A percentile compares a stretch with the other conserved stretches of the same genome.
phyloP scores from a whole-genome alignment of 2,329 filamentous ascomycete species.

The Alternaria postmessia region DNA sequence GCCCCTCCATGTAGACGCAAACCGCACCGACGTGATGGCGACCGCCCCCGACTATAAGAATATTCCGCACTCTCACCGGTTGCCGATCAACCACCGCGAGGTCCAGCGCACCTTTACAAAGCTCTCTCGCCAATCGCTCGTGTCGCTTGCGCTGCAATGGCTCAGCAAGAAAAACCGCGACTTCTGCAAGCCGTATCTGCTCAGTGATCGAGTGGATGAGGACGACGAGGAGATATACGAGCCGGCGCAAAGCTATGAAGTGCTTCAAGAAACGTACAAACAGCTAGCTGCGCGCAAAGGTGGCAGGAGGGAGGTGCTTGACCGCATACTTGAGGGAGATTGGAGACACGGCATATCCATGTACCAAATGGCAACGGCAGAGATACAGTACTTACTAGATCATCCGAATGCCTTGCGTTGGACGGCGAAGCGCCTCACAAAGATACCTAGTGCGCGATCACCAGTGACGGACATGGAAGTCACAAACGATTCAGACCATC shows the following conservation, averaged over 20 bases:
- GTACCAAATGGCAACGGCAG: conserved; percentile 64
- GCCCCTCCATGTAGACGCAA: conserved; percentile 41
- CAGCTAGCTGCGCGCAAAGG: conserved; percentile 55
- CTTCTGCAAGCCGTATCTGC: conserved; percentile 67
- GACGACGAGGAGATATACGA: conserved; percentile 71
- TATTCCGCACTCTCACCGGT: conserved; percentile 73
- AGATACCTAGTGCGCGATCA: conserved; percentile 39
- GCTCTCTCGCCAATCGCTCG: conserved; percentile 74
- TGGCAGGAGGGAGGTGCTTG: conserved; percentile 62
- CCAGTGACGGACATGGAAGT: conserved; percentile 47
- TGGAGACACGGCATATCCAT: conserved; percentile 65
- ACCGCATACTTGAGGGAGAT: conserved; percentile 65
- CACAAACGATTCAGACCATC: conserved; percentile 49
- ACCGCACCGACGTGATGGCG: conserved; percentile 50
- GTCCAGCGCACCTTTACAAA: conserved; percentile 73
- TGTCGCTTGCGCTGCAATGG: conserved; percentile 80
- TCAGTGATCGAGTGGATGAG: conserved; percentile 55
- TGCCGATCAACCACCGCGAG: conserved; percentile 70
- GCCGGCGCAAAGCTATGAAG: conserved; percentile 69
- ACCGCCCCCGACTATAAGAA: conserved; percentile 76
- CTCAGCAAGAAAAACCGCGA: conserved; percentile 71
- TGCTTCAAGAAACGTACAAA: conserved; percentile 65
- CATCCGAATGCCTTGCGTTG: conserved; percentile 61
- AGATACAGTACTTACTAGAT: conserved; percentile 63
- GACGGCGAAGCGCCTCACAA: conserved; percentile 61